A percentile compares a stretch with the other conserved stretches of the same genome.
These are phyloP conservation scores for Xylaria digitata DNA, from an alignment of 2,329 filamentous ascomycete genomes.

Conservation along the genomic window DNA sequence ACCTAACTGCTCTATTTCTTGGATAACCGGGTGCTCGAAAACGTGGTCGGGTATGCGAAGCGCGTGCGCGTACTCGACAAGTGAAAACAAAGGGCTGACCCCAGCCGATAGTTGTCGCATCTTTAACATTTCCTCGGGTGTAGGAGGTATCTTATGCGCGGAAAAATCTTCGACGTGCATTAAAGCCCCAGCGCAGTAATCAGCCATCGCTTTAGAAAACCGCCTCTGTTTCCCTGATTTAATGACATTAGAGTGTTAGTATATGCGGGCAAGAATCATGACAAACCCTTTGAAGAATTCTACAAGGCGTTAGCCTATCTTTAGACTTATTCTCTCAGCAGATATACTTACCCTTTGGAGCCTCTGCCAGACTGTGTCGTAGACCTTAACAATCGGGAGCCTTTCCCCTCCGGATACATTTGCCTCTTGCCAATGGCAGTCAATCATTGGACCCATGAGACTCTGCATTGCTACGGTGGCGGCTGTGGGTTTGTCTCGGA, in stretches of 20 bases:
- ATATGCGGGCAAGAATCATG: too few species aligned
- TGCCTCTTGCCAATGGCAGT: background rate
- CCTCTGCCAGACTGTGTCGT: constrained; percentile 33
- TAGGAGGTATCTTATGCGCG: background rate
- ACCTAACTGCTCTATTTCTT: constrained; percentile 26
- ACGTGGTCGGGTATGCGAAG: constrained; percentile 32
- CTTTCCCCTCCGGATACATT: background rate
- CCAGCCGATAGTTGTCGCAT: constrained; percentile 30
- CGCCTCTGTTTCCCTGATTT: constrained; percentile 21
- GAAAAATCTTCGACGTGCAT: constrained; percentile 32
- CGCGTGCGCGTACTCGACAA: constrained; percentile 34
- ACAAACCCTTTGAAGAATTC: constrained; percentile 19
- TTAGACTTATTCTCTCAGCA: too few species aligned
- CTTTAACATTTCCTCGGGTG: constrained; percentile 32
- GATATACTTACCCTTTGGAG: constrained; percentile 6
- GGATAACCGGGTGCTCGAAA: constrained; percentile 32
- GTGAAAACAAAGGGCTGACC: constrained; percentile 25
- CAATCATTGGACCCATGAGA: constrained; percentile 26
- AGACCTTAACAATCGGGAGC: constrained; percentile 19
- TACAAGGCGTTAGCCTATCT: constrained; percentile 8
- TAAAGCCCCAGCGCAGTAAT: constrained; percentile 26
- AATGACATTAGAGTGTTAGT: background rate
- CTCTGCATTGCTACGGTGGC: constrained; percentile 17
- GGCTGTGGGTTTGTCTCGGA: constrained; percentile 25
- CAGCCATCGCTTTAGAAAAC: constrained; percentile 27